These are phyloP conservation scores for Sporothrix pallida DNA, from an alignment of 2,329 filamentous ascomycete genomes.

Conservation along the genomic window DNA sequence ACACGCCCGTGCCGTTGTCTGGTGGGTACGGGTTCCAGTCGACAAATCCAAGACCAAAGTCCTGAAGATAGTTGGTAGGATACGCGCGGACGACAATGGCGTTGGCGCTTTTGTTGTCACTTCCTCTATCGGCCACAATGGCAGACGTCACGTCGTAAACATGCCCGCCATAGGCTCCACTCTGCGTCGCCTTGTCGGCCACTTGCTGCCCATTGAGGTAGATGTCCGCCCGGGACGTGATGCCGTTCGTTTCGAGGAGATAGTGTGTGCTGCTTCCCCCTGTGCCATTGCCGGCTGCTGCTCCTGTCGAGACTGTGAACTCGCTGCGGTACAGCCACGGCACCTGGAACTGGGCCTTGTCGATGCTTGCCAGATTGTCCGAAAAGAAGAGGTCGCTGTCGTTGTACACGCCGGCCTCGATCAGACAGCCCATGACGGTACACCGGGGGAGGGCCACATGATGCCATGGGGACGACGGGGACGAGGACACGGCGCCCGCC, in stretches of 20 bases:
- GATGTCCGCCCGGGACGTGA: slow-evolving; percentile 65
- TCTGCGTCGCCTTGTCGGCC: slow-evolving; percentile 55
- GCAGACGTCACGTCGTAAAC: slow-evolving; percentile 60
- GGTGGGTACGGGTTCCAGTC: slow-evolving; percentile 68
- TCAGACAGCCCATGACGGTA: slow-evolving; percentile 63
- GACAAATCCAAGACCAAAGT: slow-evolving; percentile 64
- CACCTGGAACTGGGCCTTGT: slow-evolving; percentile 55
- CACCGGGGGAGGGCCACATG: slow-evolving; percentile 53
- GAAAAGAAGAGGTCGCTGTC: slow-evolving; percentile 63
- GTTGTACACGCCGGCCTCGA: slow-evolving; percentile 58
- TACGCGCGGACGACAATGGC: slow-evolving; percentile 60
- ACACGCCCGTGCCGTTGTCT: slow-evolving; percentile 68
- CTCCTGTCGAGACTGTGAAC: slow-evolving; percentile 48
- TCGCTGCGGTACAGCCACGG: slow-evolving; percentile 66
- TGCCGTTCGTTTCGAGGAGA: slow-evolving; percentile 62
- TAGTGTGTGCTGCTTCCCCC: slow-evolving; percentile 47
- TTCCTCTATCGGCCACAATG: slow-evolving; percentile 37
- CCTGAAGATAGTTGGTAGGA: slow-evolving; percentile 64
- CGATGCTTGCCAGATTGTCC: slow-evolving; percentile 50
- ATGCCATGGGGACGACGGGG: slow-evolving; percentile 51
- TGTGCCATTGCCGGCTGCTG: neutral
- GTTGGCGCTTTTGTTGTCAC: slow-evolving; percentile 49
- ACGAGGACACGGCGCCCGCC: slow-evolving; percentile 39
- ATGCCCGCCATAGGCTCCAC: slow-evolving; percentile 62
- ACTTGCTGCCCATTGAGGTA: slow-evolving; percentile 63